Evolutionary conservation across 108 stramenopile species (phyloP).

Genomic region (Stephanodiscus triporus): DNA sequence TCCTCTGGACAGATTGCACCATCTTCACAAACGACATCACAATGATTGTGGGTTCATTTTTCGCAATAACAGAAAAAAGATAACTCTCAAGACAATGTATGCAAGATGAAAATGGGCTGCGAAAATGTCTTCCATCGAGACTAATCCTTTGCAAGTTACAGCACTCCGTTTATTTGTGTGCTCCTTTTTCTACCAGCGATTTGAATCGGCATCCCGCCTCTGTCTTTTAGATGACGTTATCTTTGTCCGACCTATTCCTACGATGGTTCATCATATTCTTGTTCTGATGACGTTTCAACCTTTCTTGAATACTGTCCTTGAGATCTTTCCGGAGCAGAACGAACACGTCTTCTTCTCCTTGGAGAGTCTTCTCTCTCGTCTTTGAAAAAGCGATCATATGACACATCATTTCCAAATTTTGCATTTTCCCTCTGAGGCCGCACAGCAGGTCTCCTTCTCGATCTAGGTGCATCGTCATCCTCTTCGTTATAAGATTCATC

Average conservation of each 20-base stretch:
- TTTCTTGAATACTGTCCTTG: background rate
- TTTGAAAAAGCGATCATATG: constrained; percentile 8
- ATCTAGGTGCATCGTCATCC: constrained; percentile 5
- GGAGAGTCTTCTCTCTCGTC: constrained; percentile 8
- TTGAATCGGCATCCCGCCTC: background rate
- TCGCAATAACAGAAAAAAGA: background rate
- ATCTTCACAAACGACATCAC: too few relatives aligned
- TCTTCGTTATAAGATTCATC: constrained; percentile 3
- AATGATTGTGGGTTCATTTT: too few relatives aligned
- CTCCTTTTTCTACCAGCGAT: too few relatives aligned
- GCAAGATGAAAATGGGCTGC: too few relatives aligned
- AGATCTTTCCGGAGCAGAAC: background rate
- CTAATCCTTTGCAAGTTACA: too few relatives aligned
- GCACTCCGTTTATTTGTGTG: too few relatives aligned
- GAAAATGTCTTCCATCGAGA: too few relatives aligned
- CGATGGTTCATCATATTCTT: background rate
- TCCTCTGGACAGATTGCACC: too few relatives aligned
- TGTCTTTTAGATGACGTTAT: background rate
- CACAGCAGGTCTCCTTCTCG: constrained; percentile 1
- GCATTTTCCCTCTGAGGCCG: background rate
- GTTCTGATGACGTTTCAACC: background rate
- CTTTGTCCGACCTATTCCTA: background rate
- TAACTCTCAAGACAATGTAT: constrained; percentile 13
- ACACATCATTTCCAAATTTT: background rate
- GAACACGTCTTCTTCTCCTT: constrained; percentile 1